Evolutionary conservation across 768 basidiomycete genomes (phyloP), one percentile per base, ranked within the genome.

Genomic region (Suillus decipiens): DNA sequence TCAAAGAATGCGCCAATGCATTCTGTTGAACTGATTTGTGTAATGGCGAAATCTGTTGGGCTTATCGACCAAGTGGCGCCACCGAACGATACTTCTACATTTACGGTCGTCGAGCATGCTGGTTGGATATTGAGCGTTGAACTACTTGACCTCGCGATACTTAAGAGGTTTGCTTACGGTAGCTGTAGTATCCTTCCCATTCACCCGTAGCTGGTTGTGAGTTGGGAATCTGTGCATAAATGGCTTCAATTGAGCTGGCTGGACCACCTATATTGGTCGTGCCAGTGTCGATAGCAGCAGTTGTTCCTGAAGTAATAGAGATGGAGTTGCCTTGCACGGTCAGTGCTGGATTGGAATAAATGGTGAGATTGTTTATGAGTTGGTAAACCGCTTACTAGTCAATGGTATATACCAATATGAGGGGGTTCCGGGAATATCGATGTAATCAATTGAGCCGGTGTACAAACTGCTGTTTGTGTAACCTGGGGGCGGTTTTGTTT

Each of bases 251-350:
- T n/a, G 74, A 70, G 12, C 63, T 63, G 5, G 75, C 19, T 0
- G 86, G 86, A 0, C 80, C 87, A 9, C 78, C 85, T 45, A 88
- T 81, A 63, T 87, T 77, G 31, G 87, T 88, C 2, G 86, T 88
- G 34, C 86, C 86, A 3, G 85, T 86, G 63, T 88, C 86, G 62
- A 88, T 86, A 33, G 83, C 86, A 22, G 79, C 80, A 48, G 69
- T 63, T n/a, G 65, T 34, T 8, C 73, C 70, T 0, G 59, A 63
- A 6, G 59, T 34, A 22, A 77, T 10, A 0, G 71, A 61, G n/a
- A 78, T 62, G 11, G 65, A 50, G 37, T 2, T 65, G 2, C 75
- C 76, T 57, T 81, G 76, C 2, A 84, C 77, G 28, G 72, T 76
- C 45, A 83, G 43, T 8, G 69, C 79, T 80, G 48, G 2, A 56